Evolutionary conservation across 2,329 filamentous ascomycete species (phyloP), one percentile per base, ranked within the genome.

Genomic region (Chalaropsis ovoidea): DNA sequence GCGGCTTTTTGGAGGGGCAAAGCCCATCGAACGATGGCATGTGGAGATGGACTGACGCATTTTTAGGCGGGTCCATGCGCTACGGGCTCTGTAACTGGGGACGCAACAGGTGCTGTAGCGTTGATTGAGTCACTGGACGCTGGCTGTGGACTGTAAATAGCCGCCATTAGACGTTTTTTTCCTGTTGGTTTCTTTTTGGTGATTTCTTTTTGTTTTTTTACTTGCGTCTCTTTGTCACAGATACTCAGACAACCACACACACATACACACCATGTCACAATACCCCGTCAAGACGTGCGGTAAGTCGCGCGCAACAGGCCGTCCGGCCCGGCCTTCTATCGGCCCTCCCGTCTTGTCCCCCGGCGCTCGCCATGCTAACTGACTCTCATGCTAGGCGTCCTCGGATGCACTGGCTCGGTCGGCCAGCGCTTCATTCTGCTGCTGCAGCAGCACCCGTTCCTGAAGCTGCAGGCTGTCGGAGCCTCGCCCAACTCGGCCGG

Each of bases 381-480:
- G 6, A 7, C 27, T n/a, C 8, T 31, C 45, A 5, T 8, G 41
- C 7, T 69, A 86, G 83, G 84, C 74, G 90, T 96, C 67, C 84
- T 96, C 66, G 92, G 93, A 71, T 90, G 88, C 76, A 97, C 93
- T 41, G 94, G 94, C 73, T 95, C 91, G 43, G 93, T 97, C 15
- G 93, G 93, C 71, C 91, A 96, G 77, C 86, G 94, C 72, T 97
- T 97, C 76, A 94, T 97, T 74, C 86, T 96, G 42, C 84, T 97
- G 63, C 87, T 97, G 69, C 86, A 89, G 56, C 82, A 90, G 65
- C 93, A 97, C 77, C 92, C 93, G 17, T 84, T 88, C 75, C 89
- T 97, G 72, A 85, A 85, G 69, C 86, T 97, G 67, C 88, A 94
- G 69, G 91, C 91, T 67, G 84, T 97, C 62, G 94, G 94, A 69